Evolutionary conservation across 257 asterid genomes (phyloP).

Genomic region (Dorcoceras hygrometricum): DNA sequence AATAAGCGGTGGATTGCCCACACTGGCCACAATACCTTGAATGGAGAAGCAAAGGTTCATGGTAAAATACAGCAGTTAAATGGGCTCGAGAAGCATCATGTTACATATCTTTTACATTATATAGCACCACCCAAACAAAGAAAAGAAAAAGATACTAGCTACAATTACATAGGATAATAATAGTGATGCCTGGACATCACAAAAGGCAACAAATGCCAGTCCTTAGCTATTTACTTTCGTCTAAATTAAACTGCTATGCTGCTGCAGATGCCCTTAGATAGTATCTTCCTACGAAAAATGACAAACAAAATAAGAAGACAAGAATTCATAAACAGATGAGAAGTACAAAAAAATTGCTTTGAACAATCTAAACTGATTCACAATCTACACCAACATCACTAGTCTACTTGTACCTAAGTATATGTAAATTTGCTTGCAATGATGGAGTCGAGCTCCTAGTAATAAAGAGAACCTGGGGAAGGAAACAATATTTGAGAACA

Average conservation of each 20-base stretch:
- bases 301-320: background rate
- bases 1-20: no score
- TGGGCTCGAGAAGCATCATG: background rate
- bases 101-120: conserved; percentile 24
- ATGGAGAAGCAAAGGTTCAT: background rate
- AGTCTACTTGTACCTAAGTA: conserved; percentile 33
- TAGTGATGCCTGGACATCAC: background rate
- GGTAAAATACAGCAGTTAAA: background rate
- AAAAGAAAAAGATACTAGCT: conserved; percentile 14
- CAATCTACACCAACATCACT: background rate
- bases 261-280: conserved; percentile 16
- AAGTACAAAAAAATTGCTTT: background rate
- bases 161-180: conserved; percentile 17
- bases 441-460: conserved; percentile 37
- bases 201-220: conserved; percentile 2
- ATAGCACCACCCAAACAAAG: conserved; percentile 13
- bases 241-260: conserved; percentile 17
- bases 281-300: conserved; percentile 28
- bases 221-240: conserved; percentile 19
- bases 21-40: background rate
- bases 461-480: conserved; percentile 69
- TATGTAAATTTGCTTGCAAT: conserved; percentile 26
- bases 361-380: background rate
- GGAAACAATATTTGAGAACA: background rate
- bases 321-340: background rate